Percentiles rank a stretch among this genome's conserved stretches.
These are phyloP conservation scores for Capillidium rhysosporum DNA, from an alignment of 371 early-diverging fungal genomes.

Conservation along the genomic window DNA sequence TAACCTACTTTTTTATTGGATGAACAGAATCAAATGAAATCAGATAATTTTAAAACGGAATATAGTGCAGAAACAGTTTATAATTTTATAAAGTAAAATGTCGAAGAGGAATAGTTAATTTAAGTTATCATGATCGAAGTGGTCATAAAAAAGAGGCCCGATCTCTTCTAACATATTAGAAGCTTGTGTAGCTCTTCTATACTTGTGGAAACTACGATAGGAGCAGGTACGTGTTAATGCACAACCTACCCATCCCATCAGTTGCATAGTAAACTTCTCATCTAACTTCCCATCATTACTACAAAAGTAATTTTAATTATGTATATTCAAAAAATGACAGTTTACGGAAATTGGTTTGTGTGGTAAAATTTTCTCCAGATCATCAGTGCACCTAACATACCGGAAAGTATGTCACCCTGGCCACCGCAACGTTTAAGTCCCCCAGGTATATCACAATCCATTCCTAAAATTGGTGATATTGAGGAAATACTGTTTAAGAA, in stretches of 20 bases:
- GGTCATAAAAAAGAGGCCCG: conserved; percentile 29
- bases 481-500: neutral
- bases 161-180: conserved; percentile 52
- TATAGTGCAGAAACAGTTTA: too few species aligned
- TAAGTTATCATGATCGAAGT: too few species aligned
- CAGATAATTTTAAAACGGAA: too few species aligned
- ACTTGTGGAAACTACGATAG: conserved; percentile 37
- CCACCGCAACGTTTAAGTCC: conserved; percentile 90
- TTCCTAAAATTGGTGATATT: neutral
- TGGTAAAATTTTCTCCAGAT: conserved; percentile 62
- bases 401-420: conserved; percentile 94
- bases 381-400: conserved; percentile 66
- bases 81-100: too few species aligned
- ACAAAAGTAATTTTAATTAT: too few species aligned
- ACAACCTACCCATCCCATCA: conserved; percentile 55
- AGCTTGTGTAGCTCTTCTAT: conserved; percentile 48
- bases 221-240: conserved; percentile 39
- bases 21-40: too few species aligned
- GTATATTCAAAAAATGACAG: too few species aligned
- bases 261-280: conserved; percentile 26
- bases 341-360: conserved; percentile 33
- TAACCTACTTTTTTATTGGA: too few species aligned
- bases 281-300: conserved; percentile 21
- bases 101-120: too few species aligned
- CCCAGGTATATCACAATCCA: conserved; percentile 11